phyloP scores from a whole-genome alignment of 257 asterid species.

The Cinchona pubescens region DNA sequence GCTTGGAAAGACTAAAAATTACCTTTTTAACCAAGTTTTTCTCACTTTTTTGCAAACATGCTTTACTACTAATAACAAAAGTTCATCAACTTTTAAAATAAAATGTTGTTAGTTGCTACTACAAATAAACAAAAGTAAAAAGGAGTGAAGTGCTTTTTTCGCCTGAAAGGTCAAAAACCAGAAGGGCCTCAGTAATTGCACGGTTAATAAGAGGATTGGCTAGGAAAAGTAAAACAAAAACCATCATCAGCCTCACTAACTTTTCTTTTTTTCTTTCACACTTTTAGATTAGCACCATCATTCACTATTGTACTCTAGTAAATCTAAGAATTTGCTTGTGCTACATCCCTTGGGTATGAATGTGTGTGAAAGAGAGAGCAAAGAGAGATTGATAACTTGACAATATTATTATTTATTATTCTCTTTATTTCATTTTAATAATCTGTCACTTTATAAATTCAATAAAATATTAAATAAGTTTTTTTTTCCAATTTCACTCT shows the following conservation, averaged over 20 bases:
- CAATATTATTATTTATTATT: background rate
- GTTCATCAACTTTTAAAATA: slow-evolving; percentile 7
- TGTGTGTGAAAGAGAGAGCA: background rate
- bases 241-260: slow-evolving; percentile 49
- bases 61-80: slow-evolving; percentile 2
- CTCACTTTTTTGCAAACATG: slow-evolving; percentile 1
- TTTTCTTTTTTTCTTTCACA: slow-evolving; percentile 16
- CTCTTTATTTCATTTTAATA: too few species aligned
- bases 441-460: too few species aligned
- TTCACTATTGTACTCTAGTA: slow-evolving; percentile 22
- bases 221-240: slow-evolving; percentile 44
- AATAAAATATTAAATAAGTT: too few species aligned
- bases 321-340: slow-evolving; percentile 28
- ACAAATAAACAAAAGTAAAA: slow-evolving; percentile 5
- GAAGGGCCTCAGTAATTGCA: slow-evolving; percentile 45
- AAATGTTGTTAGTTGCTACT: background rate
- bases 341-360: background rate
- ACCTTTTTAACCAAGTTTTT: background rate
- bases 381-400: background rate
- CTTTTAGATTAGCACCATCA: slow-evolving; percentile 38
- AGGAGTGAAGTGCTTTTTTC: slow-evolving; percentile 5
- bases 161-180: slow-evolving; percentile 31
- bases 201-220: slow-evolving; percentile 34
- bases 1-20: background rate
- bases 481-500: too few species aligned